Evolutionary conservation across 768 basidiomycete genomes (phyloP).

Genomic region (Amanita rimosa): DNA sequence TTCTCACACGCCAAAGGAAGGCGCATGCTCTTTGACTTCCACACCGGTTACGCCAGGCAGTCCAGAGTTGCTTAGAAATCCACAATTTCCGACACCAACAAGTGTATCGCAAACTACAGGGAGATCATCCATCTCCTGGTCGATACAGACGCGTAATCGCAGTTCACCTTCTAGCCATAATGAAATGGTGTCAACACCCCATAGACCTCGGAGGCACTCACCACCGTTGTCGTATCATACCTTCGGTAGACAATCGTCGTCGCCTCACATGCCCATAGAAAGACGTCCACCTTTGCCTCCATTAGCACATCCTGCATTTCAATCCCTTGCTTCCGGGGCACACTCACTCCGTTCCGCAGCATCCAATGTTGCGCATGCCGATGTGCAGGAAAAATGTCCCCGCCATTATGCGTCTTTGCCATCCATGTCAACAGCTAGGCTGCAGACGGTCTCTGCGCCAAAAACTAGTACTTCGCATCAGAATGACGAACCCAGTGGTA

Average conservation of each 20-base stretch:
- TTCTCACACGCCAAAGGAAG: neutral
- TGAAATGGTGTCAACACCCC: slow-evolving; percentile 16
- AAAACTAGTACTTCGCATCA: neutral
- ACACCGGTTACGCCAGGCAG: no score
- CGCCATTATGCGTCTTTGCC: slow-evolving; percentile 6
- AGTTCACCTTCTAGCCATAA: slow-evolving; percentile 6
- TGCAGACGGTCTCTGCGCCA: neutral
- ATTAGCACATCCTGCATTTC: slow-evolving; percentile 33
- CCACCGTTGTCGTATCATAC: slow-evolving; percentile 19
- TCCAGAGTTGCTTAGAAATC: neutral
- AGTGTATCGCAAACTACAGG: slow-evolving; percentile 1
- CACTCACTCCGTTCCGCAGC: neutral
- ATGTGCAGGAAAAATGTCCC: neutral
- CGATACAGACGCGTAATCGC: slow-evolving; percentile 3
- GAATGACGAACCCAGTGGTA: neutral
- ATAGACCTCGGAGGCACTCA: slow-evolving; percentile 23
- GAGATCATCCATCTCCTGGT: neutral
- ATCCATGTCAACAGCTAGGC: neutral
- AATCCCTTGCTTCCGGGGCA: neutral
- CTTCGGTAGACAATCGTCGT: slow-evolving; percentile 14
- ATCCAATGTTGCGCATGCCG: neutral
- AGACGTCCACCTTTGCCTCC: slow-evolving; percentile 44
- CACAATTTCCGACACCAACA: neutral
- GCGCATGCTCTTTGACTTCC: neutral
- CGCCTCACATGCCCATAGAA: slow-evolving; percentile 18